phyloP scores from a whole-genome alignment of 2,329 filamentous ascomycete species.

The Penicillium brasilianum region DNA sequence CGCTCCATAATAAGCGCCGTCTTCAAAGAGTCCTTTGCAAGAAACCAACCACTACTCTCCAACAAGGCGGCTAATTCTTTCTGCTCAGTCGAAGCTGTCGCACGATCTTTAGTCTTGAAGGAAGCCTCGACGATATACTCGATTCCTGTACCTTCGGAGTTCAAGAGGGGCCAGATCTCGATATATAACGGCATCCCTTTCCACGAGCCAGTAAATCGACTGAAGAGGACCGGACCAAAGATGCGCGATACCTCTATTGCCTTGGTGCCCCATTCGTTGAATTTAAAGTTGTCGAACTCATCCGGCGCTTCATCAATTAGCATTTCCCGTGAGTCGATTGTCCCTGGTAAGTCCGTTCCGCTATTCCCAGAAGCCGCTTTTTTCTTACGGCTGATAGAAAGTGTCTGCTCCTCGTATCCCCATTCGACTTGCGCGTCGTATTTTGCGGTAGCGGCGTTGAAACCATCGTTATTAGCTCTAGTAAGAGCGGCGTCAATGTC shows the following conservation, averaged over 20 bases:
- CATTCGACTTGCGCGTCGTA: constrained; percentile 47
- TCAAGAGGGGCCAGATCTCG: constrained; percentile 39
- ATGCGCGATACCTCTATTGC: constrained; percentile 32
- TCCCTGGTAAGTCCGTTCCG: constrained; percentile 12
- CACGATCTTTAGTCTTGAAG: constrained; percentile 17
- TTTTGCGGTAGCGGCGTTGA: constrained; percentile 35
- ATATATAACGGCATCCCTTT: constrained; percentile 37
- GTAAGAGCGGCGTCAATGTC: constrained; percentile 39
- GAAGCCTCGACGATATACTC: constrained; percentile 22
- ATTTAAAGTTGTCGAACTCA: constrained; percentile 40
- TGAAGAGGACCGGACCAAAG: constrained; percentile 40
- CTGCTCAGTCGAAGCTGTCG: constrained; percentile 15
- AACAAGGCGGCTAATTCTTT: constrained; percentile 16
- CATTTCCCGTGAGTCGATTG: constrained; percentile 16
- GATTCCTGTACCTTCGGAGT: neutral
- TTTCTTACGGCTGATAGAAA: constrained; percentile 42
- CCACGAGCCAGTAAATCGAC: constrained; percentile 39
- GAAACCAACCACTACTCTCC: constrained; percentile 17
- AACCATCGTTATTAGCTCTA: constrained; percentile 41
- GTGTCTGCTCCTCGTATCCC: constrained; percentile 46
- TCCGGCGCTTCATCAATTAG: constrained; percentile 35
- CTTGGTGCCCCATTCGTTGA: constrained; percentile 30
- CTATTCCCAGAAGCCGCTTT: constrained; percentile 5
- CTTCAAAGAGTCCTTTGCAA: constrained; percentile 20
- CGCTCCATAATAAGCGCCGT: constrained; percentile 23